Evolutionary conservation across 192 early-diverging fungal species (phyloP).

Genomic region (Coemansia guatemalensis): DNA sequence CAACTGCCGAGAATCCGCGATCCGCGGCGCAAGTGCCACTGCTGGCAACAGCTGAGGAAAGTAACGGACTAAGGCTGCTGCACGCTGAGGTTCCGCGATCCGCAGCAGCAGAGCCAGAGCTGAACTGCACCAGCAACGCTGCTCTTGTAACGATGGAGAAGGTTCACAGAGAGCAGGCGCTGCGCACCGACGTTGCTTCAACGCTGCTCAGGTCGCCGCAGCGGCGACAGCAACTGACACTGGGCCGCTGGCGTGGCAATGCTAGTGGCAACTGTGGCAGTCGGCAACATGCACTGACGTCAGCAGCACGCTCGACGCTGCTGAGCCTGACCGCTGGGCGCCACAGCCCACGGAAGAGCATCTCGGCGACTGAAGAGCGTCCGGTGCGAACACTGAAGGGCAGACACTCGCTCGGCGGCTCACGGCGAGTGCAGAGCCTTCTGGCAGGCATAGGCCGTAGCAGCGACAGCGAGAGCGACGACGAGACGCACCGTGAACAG

Average conservation of each 20-base stretch:
- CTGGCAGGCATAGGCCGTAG: conserved; percentile 8
- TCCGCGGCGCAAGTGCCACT: too few relatives aligned
- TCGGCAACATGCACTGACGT: not conserved
- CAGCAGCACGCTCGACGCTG: conserved; percentile 18
- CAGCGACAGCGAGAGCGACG: not conserved
- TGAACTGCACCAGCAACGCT: not conserved
- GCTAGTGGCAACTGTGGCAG: not conserved
- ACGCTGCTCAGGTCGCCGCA: conserved; percentile 9
- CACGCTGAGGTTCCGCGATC: not conserved
- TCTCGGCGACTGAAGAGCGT: not conserved
- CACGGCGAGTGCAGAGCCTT: conserved; percentile 1
- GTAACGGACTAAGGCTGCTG: too few relatives aligned
- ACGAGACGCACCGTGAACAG: not conserved
- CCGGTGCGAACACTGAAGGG: not conserved
- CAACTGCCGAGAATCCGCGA: not conserved
- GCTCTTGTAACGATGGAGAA: not conserved
- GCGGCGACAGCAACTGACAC: conserved; percentile 28
- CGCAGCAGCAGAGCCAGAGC: not conserved
- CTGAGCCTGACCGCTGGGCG: not conserved
- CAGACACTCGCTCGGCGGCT: not conserved
- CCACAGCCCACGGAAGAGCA: not conserved
- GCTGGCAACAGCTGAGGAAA: too few relatives aligned
- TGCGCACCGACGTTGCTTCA: conserved; percentile 2
- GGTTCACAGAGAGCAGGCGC: not conserved
- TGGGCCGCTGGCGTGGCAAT: conserved; percentile 19